Evolutionary conservation across 2,329 filamentous ascomycete species (phyloP).

Genomic region (Didymella exigua): DNA sequence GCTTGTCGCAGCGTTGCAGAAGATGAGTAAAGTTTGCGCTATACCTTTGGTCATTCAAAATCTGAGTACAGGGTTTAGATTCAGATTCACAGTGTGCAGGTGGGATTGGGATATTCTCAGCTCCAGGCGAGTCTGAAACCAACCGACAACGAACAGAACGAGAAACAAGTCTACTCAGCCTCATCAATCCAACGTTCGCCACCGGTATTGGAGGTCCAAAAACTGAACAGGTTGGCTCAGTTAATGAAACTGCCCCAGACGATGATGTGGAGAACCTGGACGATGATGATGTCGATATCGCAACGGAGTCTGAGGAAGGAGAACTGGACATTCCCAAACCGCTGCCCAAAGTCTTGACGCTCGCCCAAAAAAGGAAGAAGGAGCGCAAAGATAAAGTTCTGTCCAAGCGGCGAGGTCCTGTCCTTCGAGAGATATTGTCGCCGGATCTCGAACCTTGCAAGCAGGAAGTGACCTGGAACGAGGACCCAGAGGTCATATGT

Average conservation of each 20-base stretch:
- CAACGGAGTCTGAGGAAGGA: constrained; percentile 14
- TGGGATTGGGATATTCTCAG: not conserved
- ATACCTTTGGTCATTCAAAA: not conserved
- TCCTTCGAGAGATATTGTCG: constrained; percentile 22
- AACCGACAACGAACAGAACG: constrained; percentile 11
- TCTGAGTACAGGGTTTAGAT: constrained; percentile 2
- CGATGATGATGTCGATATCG: constrained; percentile 9
- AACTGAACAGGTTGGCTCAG: not conserved
- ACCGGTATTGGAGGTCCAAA: not conserved
- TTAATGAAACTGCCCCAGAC: not conserved
- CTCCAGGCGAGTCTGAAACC: not conserved
- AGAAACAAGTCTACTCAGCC: constrained; percentile 13
- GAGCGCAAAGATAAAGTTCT: constrained; percentile 18
- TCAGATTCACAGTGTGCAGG: not conserved
- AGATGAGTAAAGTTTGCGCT: constrained; percentile 2
- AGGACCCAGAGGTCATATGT: constrained; percentile 35
- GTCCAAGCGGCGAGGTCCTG: constrained; percentile 23
- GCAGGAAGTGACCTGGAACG: constrained; percentile 29
- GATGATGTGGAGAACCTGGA: not conserved
- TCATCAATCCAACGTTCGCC: constrained; percentile 15
- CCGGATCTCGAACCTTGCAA: constrained; percentile 18
- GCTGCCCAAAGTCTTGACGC: constrained; percentile 13
- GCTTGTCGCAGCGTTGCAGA: not conserved
- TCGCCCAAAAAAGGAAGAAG: constrained; percentile 25
- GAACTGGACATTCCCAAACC: constrained; percentile 9